Evolutionary conservation across 805 yeast genomes (phyloP).

Genomic region (Lipomyces anomalus): DNA sequence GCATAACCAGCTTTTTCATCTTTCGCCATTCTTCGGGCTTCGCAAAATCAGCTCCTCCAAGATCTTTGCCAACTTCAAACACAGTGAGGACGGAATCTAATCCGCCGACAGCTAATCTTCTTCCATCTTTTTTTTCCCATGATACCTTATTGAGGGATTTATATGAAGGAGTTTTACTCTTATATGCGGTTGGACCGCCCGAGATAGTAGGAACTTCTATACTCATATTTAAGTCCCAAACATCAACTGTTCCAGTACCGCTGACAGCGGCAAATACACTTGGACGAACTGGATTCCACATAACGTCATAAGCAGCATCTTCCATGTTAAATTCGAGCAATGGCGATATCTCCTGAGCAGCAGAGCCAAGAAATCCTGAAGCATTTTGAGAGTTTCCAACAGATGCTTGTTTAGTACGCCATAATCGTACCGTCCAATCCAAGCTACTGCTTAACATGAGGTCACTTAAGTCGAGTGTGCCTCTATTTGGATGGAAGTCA

Average conservation of each 20-base stretch:
- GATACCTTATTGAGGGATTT: conserved; percentile 31
- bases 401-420: conserved; percentile 26
- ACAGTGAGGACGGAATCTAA: conserved; percentile 32
- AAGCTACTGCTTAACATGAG: conserved; percentile 32
- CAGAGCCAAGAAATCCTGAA: background rate
- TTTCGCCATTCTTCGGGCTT: conserved; percentile 15
- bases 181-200: conserved; percentile 12
- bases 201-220: conserved; percentile 30
- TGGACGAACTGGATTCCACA: conserved; percentile 36
- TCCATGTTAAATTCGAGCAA: conserved; percentile 26
- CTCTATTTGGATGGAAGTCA: conserved; percentile 27
- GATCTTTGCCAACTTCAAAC: conserved; percentile 27
- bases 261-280: conserved; percentile 36
- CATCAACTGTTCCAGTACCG: conserved; percentile 32
- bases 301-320: conserved; percentile 35
- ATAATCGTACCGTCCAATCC: conserved; percentile 38
- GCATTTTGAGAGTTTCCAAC: background rate
- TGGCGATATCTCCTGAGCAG: conserved; percentile 19
- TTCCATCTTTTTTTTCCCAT: conserved; percentile 30
- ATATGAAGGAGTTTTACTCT: background rate
- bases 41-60: conserved; percentile 15
- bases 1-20: background rate
- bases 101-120: conserved; percentile 33
- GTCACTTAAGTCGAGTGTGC: conserved; percentile 28
- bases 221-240: conserved; percentile 37